Evolutionary conservation across 495 filamentous ascomycete species (phyloP).

Genomic region (Neurospora sp.): DNA sequence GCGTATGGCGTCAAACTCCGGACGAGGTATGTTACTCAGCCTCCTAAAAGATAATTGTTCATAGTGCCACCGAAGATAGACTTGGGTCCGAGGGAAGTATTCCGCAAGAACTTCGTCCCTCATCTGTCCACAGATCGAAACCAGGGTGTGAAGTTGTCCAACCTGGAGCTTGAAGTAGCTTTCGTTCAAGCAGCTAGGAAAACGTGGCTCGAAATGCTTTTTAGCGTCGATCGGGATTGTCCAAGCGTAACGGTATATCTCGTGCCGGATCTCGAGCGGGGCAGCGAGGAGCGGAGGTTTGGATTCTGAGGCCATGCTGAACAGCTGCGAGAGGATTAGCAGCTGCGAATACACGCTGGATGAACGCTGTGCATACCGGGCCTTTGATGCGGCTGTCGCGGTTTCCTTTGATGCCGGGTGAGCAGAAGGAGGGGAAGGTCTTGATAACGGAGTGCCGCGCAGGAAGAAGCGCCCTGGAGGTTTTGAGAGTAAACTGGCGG

Average conservation of each 20-base stretch:
- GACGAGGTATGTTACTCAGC: not conserved
- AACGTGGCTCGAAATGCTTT: not conserved
- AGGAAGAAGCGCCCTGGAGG: not conserved
- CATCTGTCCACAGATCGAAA: not conserved
- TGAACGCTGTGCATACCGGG: not conserved
- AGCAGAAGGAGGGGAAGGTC: not conserved
- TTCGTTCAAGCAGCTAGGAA: not conserved
- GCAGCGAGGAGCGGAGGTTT: not conserved
- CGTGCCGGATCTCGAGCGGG: not conserved
- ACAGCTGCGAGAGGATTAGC: not conserved
- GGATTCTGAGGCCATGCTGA: not conserved
- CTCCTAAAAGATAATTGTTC: no score
- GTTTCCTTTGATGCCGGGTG: not conserved
- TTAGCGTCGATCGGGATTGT: not conserved
- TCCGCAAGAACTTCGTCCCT: not conserved
- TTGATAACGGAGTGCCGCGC: not conserved
- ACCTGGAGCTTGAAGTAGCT: not conserved
- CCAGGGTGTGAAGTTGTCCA: not conserved
- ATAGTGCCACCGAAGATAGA: not conserved
- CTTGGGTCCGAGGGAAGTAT: not conserved
- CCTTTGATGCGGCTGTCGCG: not conserved
- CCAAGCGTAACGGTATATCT: not conserved
- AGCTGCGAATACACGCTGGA: not conserved
- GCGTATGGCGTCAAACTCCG: not conserved
- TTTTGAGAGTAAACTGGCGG: not conserved